Percentiles rank a stretch among this genome's conserved stretches.
phyloP scores from a whole-genome alignment of 192 early-diverging fungal genomes.

The Linnemannia elongata region DNA sequence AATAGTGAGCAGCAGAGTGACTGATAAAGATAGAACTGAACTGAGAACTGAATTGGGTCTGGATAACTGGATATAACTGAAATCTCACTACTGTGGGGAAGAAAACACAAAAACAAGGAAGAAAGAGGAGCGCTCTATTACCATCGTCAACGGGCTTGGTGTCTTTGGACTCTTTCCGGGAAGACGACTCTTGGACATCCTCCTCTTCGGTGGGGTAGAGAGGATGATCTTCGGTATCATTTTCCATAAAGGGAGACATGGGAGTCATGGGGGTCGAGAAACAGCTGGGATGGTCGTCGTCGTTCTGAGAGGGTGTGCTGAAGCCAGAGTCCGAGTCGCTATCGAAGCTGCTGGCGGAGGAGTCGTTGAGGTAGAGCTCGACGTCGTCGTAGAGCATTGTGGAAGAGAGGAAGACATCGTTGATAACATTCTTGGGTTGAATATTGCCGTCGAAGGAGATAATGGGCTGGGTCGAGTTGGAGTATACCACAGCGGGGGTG shows the following conservation, averaged over 20 bases:
- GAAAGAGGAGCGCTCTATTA: background rate
- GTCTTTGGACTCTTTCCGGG: background rate
- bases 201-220: constrained; percentile 38
- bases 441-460: constrained; percentile 43
- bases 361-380: constrained; percentile 49
- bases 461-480: constrained; percentile 38
- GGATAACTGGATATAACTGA: background rate
- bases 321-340: constrained; percentile 56
- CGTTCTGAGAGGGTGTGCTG: constrained; percentile 45
- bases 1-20: background rate
- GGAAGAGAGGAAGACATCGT: constrained; percentile 56
- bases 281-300: constrained; percentile 37
- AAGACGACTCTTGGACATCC: constrained; percentile 10
- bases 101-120: background rate
- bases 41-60: background rate
- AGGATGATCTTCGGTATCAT: constrained; percentile 38
- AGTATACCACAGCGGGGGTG: constrained; percentile 54
- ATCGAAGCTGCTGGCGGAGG: constrained; percentile 40
- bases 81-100: background rate
- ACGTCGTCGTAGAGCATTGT: constrained; percentile 56
- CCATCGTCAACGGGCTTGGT: background rate
- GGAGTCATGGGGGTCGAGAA: constrained; percentile 55
- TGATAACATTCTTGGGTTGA: constrained; percentile 57
- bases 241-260: constrained; percentile 56
- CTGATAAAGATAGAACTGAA: constrained; percentile 3